These are phyloP conservation scores for Bimuria novae-zelandiae DNA, from an alignment of 2,329 filamentous ascomycete species.

Conservation along the genomic window DNA sequence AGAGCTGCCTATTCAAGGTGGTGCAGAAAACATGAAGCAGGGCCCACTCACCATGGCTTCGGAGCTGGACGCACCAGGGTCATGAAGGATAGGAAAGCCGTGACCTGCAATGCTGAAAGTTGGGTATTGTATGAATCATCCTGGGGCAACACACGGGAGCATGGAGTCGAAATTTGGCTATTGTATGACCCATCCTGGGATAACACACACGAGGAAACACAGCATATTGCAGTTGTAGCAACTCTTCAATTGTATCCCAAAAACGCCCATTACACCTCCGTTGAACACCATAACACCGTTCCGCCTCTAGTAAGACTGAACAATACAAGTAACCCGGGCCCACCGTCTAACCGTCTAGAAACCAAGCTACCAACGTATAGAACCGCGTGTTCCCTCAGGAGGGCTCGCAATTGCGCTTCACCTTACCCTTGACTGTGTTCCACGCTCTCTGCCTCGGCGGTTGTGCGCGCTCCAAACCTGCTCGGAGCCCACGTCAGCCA, in stretches of 20 bases:
- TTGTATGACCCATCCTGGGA: background rate
- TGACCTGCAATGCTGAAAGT: background rate
- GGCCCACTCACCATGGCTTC: too few species aligned
- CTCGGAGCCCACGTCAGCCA: conserved; percentile 22
- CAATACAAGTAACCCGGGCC: conserved; percentile 1
- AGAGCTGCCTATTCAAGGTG: conserved; percentile 40
- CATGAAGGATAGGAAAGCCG: background rate
- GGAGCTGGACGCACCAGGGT: background rate
- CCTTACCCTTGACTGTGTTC: conserved; percentile 1
- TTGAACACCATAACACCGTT: conserved; percentile 26
- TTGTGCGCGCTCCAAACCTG: conserved; percentile 7
- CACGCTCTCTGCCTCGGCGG: background rate
- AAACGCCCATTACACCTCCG: conserved; percentile 31
- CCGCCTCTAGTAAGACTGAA: conserved; percentile 22
- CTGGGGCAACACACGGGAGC: background rate
- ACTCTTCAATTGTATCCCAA: conserved; percentile 8
- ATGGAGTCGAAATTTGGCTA: background rate
- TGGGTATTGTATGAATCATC: background rate
- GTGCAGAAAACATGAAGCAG: too few species aligned
- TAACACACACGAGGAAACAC: background rate
- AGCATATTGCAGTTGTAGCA: background rate
- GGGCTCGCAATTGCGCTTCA: background rate
- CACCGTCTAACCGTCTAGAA: conserved; percentile 8
- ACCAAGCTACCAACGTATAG: background rate
- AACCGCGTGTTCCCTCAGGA: too few species aligned